Evolutionary conservation across 164 flowering plant genomes (phyloP).

Genomic region (Protea cynaroides): DNA sequence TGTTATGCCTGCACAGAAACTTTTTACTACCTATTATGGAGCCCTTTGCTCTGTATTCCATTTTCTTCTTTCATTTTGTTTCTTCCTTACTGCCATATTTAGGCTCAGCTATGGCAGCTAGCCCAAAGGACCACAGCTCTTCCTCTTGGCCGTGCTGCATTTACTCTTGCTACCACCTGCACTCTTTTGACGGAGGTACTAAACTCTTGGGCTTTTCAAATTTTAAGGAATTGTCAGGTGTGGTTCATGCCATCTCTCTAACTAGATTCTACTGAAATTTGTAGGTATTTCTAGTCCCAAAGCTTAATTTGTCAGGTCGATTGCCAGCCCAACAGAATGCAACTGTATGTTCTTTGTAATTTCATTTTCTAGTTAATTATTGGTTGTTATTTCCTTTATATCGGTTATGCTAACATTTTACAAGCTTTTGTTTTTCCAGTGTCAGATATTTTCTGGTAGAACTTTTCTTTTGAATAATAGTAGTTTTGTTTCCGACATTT

Average conservation of each 20-base stretch:
- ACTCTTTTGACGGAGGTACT: conserved; percentile 95
- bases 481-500: not conserved
- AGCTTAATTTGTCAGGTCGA: conserved; percentile 93
- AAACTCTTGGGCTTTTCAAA: not conserved
- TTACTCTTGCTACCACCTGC: conserved; percentile 80
- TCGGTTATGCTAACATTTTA: not conserved
- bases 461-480: not conserved
- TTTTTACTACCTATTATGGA: too few species aligned
- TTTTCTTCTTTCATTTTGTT: conserved; percentile 1
- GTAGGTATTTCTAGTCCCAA: conserved; percentile 85
- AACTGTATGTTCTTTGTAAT: conserved; percentile 50
- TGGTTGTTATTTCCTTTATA: not conserved
- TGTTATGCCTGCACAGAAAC: too few species aligned
- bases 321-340: conserved; percentile 99
- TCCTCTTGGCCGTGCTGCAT: conserved; percentile 96
- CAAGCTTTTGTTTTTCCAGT: not conserved
- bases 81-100: not conserved
- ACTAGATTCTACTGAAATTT: conserved; percentile 11
- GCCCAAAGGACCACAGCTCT: conserved; percentile 95
- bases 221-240: not conserved
- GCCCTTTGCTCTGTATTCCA: not conserved
- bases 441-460: not conserved
- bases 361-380: not conserved
- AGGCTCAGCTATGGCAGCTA: conserved; percentile 96
- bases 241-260: conserved; percentile 3